Evolutionary conservation across 345 rosid genomes (phyloP), one percentile per base, ranked within the genome.

Genomic region (Iberis pinnata): DNA sequence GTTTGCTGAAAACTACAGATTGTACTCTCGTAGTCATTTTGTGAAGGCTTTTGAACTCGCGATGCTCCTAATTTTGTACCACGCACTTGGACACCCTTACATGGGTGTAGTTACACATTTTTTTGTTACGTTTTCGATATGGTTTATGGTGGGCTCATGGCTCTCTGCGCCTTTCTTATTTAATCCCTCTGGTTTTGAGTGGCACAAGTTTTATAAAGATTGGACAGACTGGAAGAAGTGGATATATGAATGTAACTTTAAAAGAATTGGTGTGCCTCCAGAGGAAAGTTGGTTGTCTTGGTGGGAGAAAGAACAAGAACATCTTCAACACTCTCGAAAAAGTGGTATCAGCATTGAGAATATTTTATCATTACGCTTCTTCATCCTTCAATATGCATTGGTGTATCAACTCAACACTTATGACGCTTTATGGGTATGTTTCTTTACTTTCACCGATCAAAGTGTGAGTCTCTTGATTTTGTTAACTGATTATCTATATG

Each of bases 221-320:
- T 82, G 88, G 88, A 75, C 80, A 14, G 79, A 82, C 11, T 82
- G 86, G 88, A 73, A 75, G 42, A 75, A 73, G 41, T 81, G 84
- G 89, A 73, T 79, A 49, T 70, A 64, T 49, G 74, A 67, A 56
- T 56, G 70, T 1, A 86, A 83, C 32, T n/a, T n/a, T n/a, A n/a
- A n/a, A n/a, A 82, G 82, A 13, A 73, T 79, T 8, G 84, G 84
- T 61, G 81, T 81, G 13, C 77, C 70, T 17, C 72, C 78, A 6
- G 78, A 76, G 60, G 79, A 76, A 52, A 81, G 84, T 36, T 81
- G 84, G 84, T 84, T 78, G 29, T 81, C 88, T 14, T 81, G 88
- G 88, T 81, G 88, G 88, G 88, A 79, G 53, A 65, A 76, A 61
- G 84, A 81, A 59, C 68, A 74, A 19, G 73, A 49, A 42, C 81